Percentiles rank a stretch among this genome's conserved stretches.
These are phyloP conservation scores for Oryza glumipatula DNA, from an alignment of 176 grass and related monocot species.

Conservation along the genomic window DNA sequence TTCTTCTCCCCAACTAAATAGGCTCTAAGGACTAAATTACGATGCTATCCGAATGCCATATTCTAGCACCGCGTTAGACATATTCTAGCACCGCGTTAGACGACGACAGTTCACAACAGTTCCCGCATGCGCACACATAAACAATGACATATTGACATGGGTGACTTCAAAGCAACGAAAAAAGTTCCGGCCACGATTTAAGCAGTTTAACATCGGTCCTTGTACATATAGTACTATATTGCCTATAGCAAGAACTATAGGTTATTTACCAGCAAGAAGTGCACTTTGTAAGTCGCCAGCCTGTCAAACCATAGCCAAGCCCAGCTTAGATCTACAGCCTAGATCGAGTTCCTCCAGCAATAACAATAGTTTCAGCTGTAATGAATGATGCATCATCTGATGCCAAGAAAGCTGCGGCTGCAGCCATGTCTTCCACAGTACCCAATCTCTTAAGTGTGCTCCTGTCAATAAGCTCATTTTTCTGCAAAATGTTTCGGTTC, in stretches of 20 bases:
- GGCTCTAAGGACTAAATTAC: too few species aligned
- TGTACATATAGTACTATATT: not conserved
- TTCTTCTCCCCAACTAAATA: too few species aligned
- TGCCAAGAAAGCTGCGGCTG: conserved; percentile 71
- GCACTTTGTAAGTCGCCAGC: too few species aligned
- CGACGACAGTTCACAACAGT: not conserved
- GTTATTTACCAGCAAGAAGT: conserved; percentile 16
- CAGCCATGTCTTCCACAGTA: conserved; percentile 81
- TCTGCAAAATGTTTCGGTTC: conserved; percentile 53
- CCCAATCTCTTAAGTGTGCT: conserved; percentile 78
- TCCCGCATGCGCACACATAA: not conserved
- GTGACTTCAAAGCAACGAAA: not conserved
- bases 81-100: not conserved
- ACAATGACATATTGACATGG: not conserved
- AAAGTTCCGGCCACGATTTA: too few species aligned
- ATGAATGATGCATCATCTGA: conserved; percentile 88
- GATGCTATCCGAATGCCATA: not conserved
- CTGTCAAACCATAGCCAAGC: not conserved
- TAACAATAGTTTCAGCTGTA: conserved; percentile 86
- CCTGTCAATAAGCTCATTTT: conserved; percentile 59
- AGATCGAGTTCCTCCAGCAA: conserved; percentile 80
- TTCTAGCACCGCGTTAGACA: not conserved
- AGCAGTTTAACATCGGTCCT: not conserved
- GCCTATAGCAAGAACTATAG: not conserved
- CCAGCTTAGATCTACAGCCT: conserved; percentile 51